phyloP scores from a whole-genome alignment of 2,329 filamentous ascomycete genomes.

The Paecilomyces sp. region DNA sequence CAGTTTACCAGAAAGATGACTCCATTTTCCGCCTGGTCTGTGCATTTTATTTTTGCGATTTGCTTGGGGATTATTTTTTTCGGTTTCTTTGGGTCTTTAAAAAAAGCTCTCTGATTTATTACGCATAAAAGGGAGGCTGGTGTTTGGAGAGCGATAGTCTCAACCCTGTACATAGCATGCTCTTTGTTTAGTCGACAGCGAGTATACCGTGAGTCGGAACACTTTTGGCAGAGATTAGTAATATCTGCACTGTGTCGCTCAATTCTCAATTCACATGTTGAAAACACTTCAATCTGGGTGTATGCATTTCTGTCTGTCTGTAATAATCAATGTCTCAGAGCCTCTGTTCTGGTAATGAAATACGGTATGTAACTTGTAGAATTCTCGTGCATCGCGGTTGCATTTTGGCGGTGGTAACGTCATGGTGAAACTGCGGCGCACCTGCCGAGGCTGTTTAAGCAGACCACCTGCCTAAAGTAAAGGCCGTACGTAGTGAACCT shows the following conservation, averaged over 20 bases:
- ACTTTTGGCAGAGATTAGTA: neutral
- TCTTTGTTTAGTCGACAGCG: neutral
- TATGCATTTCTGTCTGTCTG: no score
- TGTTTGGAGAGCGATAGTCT: conserved; percentile 1
- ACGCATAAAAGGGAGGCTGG: conserved; percentile 1
- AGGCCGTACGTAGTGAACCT: no score
- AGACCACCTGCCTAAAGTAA: neutral
- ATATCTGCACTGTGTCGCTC: neutral
- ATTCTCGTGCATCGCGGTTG: neutral
- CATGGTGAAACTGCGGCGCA: neutral
- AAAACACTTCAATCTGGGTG: neutral
- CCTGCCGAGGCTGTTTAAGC: neutral
- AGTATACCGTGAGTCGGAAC: neutral
- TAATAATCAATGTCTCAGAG: neutral
- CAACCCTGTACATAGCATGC: conserved; percentile 3
- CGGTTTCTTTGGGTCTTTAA: neutral
- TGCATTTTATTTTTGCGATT: neutral
- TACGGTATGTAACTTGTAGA: neutral
- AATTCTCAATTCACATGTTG: neutral
- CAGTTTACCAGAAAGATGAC: neutral
- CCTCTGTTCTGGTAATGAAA: neutral
- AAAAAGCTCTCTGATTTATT: conserved; percentile 1
- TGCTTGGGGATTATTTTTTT: neutral
- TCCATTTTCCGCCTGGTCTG: neutral
- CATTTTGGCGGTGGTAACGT: neutral